Percentiles rank a stretch among this genome's conserved stretches.
These are phyloP conservation scores for Penicillium paxilli DNA, from an alignment of 495 filamentous ascomycete species.

Conservation along the genomic window DNA sequence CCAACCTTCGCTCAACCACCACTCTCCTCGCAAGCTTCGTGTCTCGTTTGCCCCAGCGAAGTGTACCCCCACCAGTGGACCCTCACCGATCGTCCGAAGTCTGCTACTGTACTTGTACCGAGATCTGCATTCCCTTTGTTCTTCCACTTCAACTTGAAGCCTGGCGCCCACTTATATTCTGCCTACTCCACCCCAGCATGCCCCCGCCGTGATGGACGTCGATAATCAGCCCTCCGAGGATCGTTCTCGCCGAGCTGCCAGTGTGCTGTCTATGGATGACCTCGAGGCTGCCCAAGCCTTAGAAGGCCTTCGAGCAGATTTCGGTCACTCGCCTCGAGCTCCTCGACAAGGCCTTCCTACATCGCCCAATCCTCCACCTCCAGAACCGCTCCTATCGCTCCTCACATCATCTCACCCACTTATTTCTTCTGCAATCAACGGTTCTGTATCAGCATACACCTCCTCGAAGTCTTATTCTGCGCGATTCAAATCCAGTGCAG, in stretches of 20 bases:
- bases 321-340: slow-evolving; percentile 33
- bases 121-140: too few relatives aligned
- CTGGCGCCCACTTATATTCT: slow-evolving; percentile 2
- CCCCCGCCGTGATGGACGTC: slow-evolving; percentile 41
- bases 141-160: slow-evolving; percentile 3
- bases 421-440: slow-evolving; percentile 76
- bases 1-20: background rate
- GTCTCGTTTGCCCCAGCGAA: too few relatives aligned
- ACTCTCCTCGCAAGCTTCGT: background rate
- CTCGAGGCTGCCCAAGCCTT: slow-evolving; percentile 87
- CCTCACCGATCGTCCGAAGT: too few relatives aligned
- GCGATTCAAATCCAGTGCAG: slow-evolving; percentile 76
- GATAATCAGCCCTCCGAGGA: slow-evolving; percentile 38
- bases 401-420: slow-evolving; percentile 78
- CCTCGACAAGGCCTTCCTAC: slow-evolving; percentile 26
- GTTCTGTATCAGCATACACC: slow-evolving; percentile 77
- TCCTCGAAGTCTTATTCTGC: slow-evolving; percentile 85
- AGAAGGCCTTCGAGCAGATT: slow-evolving; percentile 70
- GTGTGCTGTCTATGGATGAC: slow-evolving; percentile 73
- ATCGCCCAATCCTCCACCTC: slow-evolving; percentile 30
- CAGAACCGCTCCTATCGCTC: slow-evolving; percentile 77
- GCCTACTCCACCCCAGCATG: slow-evolving; percentile 28
- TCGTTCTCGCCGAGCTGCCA: slow-evolving; percentile 45
- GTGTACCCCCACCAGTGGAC: too few relatives aligned
- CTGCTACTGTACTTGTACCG: too few relatives aligned